Base-by-base conservation (phyloP, 768 basidiomycete species). In the Russula abietina region DNA sequence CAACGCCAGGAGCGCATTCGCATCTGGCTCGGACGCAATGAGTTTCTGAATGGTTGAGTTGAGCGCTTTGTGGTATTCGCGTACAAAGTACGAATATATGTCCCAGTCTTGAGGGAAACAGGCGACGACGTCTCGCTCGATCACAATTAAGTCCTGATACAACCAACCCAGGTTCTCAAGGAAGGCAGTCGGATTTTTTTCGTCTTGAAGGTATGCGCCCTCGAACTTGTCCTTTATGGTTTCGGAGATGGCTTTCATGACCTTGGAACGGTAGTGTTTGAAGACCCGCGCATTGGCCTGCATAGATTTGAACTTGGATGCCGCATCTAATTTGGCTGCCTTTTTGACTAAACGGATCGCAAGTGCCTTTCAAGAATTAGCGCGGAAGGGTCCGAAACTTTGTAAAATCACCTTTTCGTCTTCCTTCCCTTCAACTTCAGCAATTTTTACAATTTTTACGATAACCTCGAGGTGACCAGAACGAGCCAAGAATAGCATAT, bases 31-130 rank as follows among this genome's bases (percentile, higher is more conserved):
- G 0, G 85, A 80, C 4, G 78, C 79, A 28, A 91, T 78, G 41
- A 95, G 82, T 61, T 76, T 80, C 68, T 85, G 84, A 69, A 99
- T 77, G 2, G 84, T 85, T 1, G 75, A 75, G 75, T 96, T 87
- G 46, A 98, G 78, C 11, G 88, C 79, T 71, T 85, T 89, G 78
- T 99, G 97, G 71, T 98, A 97, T 68, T 91, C 89, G 61, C 89
- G 87, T 69, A 97, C 78, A 72, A 85, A 93, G 61, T 85, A 81
- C 4, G 86, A 80, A 72, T 90, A 86, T 64, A 98, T 91, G 41
- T 98, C 89, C 76, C 93, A 98, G 69, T 91, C 90, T 41, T 86
- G 78, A 16, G 97, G 96, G 75, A 99, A 98, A 70, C 93, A 91
- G 1, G 87, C 88, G 10, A 87, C 89, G 63, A 98, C 86, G 67